Base-by-base conservation (phyloP, 176 grass and related monocot species). In the Hsuehochloa calcarea region DNA sequence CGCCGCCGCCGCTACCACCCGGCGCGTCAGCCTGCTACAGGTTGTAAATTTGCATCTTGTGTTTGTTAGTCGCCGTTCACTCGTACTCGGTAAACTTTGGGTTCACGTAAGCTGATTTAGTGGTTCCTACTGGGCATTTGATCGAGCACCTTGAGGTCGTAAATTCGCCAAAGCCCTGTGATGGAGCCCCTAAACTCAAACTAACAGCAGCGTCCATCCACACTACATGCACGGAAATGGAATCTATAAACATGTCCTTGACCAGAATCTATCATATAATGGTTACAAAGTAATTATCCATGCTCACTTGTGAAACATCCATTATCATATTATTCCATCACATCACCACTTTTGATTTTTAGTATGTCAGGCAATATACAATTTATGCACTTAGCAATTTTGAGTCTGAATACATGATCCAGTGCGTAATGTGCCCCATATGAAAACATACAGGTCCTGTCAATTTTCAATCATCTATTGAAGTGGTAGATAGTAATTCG, bases 201-300 rank as follows among this genome's bases (percentile, higher is more conserved):
- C n/a, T n/a, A n/a, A n/a, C n/a, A n/a, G n/a, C n/a, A n/a, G n/a
- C n/a, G n/a, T n/a, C n/a, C n/a, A n/a, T n/a, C n/a, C n/a, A n/a
- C n/a, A n/a, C n/a, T n/a, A n/a, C n/a, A n/a, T n/a, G n/a, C n/a
- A n/a, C n/a, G n/a, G n/a, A n/a, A n/a, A n/a, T n/a, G n/a, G n/a
- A n/a, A n/a, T n/a, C n/a, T n/a, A 56, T 10, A 20, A 70, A 70
- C 40, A 71, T 77, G 27, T 10, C 29, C 40, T 64, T 65, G 45
- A 64, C 67, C n/a, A 71, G 15, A 74, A 62, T 63, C 68, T 86
- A 72, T n/a, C 27, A 15, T 49, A 35, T 16, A 71, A 66, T 77
- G 27, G n/a, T 27, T 54, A 65, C 1, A 0, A 34, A 35, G 26
- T 25, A 10, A 58, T 12, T n/a, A 56, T 45, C 38, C 37, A 59